Base-by-base conservation (phyloP, 331 rosid species). In the Phaseolus coccineus region DNA sequence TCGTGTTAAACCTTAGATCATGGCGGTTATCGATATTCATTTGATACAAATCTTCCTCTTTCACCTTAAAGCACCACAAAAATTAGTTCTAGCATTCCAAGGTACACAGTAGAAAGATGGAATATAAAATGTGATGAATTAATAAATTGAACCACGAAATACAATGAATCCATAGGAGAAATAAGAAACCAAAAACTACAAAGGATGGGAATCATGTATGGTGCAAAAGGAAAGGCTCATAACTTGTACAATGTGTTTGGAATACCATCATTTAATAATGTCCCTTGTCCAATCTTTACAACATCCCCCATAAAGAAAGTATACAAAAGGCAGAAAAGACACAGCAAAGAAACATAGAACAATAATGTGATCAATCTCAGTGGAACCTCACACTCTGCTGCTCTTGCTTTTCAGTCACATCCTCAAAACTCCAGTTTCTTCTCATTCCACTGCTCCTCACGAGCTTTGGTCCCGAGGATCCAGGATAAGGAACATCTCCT, bases 391-490 rank as follows among this genome's bases (percentile, higher is more conserved):
- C 80, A 30, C 63, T 74, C 53, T 82, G 81, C 27, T 85, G 81
- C 27, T 85, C 85, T 37, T 50, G 30, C 3, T 66, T 64, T 8
- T 78, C 78, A 67, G 65, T 25, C 66, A 89, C 73, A 74, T 93
- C 75, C 85, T 93, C 97, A 59, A 90, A 87, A 85, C 91, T 93
- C 99, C 99, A 95, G 56, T 95, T 91, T 89, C 98, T 87, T 82
- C 99, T 90, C 94, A 91, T 87, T 25, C 96, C 99, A 5, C 87
- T 79, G 84, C 99, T 85, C 73, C 98, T 70, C 15, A 84, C 71
- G 87, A 95, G 67, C 75, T 79, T 85, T 0, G 96, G 97, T 31
- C 81, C 94, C 0, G 48, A 39, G 46, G 46, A 0, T 12, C 81
- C 84, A 0, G 86, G 13, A 37, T 65, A 65, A 37, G 71, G 71